Base-by-base conservation (phyloP, 75 land plant genomes). In the Chamaecyparis obtusa region DNA sequence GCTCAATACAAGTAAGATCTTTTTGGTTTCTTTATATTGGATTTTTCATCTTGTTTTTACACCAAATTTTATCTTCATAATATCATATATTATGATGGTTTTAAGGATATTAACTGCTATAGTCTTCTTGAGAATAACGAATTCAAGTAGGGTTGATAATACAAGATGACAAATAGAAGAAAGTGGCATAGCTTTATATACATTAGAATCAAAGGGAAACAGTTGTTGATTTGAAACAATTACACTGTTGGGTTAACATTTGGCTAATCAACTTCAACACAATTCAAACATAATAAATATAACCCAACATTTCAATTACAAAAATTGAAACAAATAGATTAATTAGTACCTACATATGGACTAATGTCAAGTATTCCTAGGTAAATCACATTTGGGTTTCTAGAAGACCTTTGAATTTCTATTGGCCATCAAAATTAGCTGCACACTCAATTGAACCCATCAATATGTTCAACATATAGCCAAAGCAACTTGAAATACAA, bases 151-250 rank as follows among this genome's bases (percentile, higher is more conserved):
- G 1, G 41, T 41, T 39, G 27, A 39, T 79, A 16, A 3, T 41
- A 10, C 43, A 21, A 24, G 11, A 79, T 15, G 9, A n/a, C 21
- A 79, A 79, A 41, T 7, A 39, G 46, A 39, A 39, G 82, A 19
- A 79, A 79, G 82, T 19, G 24, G 27, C 46, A 79, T 79, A 17
- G 9, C 21, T 79, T 79, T 79, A 79, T 79, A 79, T 41, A 79
- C 27, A 6, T 41, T 16, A 79, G 21, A 72, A 30, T 72, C 24
- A 32, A 72, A 72, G 76, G 0, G 76, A 72, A 35, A 11, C 24
- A 64, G n/a, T 64, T 24, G 24, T 64, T 64, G 0, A 21, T 64
- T 64, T 64, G 27, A 64, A 1, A 21, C 27, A 64, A 64, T 64
- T 64, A 6, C 27, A 64, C 27, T 24, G 1, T 24, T 64, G 24